Base-by-base conservation (phyloP, 495 filamentous ascomycete genomes). In the Podospora appendiculata region DNA sequence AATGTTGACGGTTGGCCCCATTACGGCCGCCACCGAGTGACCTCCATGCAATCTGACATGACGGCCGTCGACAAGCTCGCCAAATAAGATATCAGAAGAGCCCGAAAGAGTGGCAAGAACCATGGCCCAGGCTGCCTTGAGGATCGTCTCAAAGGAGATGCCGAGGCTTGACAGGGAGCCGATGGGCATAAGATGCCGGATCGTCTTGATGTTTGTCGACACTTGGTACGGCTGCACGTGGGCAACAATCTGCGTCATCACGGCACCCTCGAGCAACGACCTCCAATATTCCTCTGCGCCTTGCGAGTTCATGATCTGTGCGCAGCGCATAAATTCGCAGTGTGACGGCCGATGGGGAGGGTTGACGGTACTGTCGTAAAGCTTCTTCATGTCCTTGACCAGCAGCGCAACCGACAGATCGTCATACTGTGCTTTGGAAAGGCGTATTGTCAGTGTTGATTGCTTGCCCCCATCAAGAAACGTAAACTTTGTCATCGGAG, bases 31-130 rank as follows among this genome's bases (percentile, higher is more conserved):
- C 12, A 71, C 62, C 3, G 60, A 57, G 16, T 71, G 63, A 6
- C 66, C 63, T 32, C 58, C 58, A 3, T 57, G 58, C 0, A 75
- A 64, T 12, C 58, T 61, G 6, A 72, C 51, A 48, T 73, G 66
- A 0, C 81, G 67, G 35, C 80, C 80, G 45, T 69, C 72, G 19
- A 77, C 61, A 11, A 75, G 51, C 50, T 76, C 68, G n/a, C 74
- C 74, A 47, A 77, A 77, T 12, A 76, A 69, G 13, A 77, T 68
- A 32, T 77, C 74, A 8, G 69, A 65, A 0, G 66, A 69, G 4
- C 61, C 69, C 1, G 70, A 72, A 11, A 75, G 53, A n/a, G 58
- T 71, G 5, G 69, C 71, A 32, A 77, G 66, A 0, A 74, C 72
- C 58, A 76, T 70, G 0, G 71, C 71, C 74, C 74, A 77, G 1